Conservation (phyloP, 768 basidiomycete genomes). For the Psilocybe subaeruginosa region DNA sequence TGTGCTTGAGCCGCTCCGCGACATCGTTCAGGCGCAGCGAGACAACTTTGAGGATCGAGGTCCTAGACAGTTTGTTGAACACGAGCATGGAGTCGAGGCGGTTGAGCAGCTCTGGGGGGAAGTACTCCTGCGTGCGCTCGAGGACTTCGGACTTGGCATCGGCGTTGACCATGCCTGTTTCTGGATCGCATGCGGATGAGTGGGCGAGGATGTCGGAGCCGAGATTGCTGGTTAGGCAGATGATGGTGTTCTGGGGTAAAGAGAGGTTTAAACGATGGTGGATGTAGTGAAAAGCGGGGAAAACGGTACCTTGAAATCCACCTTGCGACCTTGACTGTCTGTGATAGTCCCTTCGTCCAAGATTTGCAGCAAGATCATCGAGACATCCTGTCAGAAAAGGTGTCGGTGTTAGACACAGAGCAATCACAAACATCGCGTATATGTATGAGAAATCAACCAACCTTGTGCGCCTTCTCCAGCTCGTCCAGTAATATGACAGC, state of each 20-base stretch:
- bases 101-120: constrained; percentile 90
- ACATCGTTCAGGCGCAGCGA: constrained; percentile 77
- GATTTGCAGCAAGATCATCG: constrained; percentile 89
- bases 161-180: constrained; percentile 63
- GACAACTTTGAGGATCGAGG: constrained; percentile 80
- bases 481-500: constrained; percentile 85
- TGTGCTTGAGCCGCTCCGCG: constrained; percentile 59
- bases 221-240: constrained; percentile 88
- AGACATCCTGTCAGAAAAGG: constrained; percentile 62
- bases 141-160: constrained; percentile 71
- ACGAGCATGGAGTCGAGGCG: constrained; percentile 86
- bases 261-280: neutral
- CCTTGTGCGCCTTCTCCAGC: constrained; percentile 93
- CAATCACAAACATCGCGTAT: neutral
- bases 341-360: constrained; percentile 90
- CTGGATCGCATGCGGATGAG: constrained; percentile 56
- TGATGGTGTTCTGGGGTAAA: constrained; percentile 74
- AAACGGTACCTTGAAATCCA: constrained; percentile 78
- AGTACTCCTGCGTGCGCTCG: constrained; percentile 74
- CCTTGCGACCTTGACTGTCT: constrained; percentile 89
- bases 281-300: neutral
- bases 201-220: constrained; percentile 79
- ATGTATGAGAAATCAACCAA: constrained; percentile 21
- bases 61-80: constrained; percentile 85
- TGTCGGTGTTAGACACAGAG: neutral